Evolutionary conservation across 805 yeast genomes (phyloP).

Genomic region (Candida ipomoeae): DNA sequence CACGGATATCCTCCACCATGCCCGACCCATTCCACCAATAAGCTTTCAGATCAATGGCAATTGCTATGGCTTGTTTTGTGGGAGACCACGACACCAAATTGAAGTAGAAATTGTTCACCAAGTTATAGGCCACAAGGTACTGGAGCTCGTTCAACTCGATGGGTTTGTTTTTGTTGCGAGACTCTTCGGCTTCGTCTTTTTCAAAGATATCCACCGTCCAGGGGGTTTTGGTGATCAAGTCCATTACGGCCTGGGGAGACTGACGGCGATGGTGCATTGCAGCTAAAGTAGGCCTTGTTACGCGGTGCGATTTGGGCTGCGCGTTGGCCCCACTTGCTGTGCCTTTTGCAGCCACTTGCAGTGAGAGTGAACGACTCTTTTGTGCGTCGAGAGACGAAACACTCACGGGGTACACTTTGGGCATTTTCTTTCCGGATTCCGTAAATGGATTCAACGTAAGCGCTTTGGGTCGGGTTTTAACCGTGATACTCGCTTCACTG

Average conservation of each 20-base stretch:
- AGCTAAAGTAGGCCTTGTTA: neutral
- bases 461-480: too few relatives aligned
- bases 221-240: neutral
- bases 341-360: constrained; percentile 2
- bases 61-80: constrained; percentile 48
- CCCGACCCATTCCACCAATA: constrained; percentile 59
- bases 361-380: neutral
- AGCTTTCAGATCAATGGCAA: constrained; percentile 58
- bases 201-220: neutral
- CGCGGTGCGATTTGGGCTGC: neutral
- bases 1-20: constrained; percentile 40
- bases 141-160: constrained; percentile 14
- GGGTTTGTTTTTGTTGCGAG: neutral
- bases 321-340: neutral
- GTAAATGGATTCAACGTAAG: neutral
- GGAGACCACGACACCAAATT: constrained; percentile 72
- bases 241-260: neutral
- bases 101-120: constrained; percentile 74
- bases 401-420: neutral
- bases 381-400: neutral
- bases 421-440: neutral
- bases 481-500: neutral
- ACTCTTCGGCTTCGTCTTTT: neutral
- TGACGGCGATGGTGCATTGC: neutral
- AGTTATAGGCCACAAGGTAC: constrained; percentile 27